phyloP scores from a whole-genome alignment of 2,329 filamentous ascomycete genomes.

The Fusarium sp. region DNA sequence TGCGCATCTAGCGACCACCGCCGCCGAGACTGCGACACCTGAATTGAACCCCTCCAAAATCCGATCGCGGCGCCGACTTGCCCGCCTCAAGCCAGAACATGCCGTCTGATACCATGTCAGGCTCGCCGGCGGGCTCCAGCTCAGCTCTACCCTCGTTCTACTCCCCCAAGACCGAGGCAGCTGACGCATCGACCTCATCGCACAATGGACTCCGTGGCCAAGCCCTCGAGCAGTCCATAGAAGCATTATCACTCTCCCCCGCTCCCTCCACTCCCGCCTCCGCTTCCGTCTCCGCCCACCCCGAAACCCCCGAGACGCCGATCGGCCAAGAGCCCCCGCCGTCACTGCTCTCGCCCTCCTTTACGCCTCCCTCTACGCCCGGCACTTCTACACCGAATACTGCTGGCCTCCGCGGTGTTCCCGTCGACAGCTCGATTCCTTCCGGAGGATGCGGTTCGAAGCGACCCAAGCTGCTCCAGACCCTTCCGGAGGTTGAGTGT shows the following conservation, averaged over 20 bases:
- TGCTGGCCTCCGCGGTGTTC: constrained; percentile 65
- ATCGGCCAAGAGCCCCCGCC: constrained; percentile 62
- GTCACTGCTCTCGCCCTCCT: constrained; percentile 89
- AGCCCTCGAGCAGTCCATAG: constrained; percentile 50
- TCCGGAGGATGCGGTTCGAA: constrained; percentile 74
- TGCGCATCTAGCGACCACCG: constrained; percentile 34
- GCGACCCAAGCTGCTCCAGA: constrained; percentile 79
- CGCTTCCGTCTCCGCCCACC: constrained; percentile 29
- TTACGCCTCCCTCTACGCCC: constrained; percentile 79
- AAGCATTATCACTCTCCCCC: constrained; percentile 57
- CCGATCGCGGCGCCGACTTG: constrained; percentile 44
- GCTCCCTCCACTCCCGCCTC: constrained; percentile 35
- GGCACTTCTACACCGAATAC: constrained; percentile 68
- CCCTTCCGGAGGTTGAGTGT: constrained; percentile 89
- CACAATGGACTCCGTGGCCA: constrained; percentile 29
- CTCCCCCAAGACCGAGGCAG: constrained; percentile 57
- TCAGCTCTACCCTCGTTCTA: constrained; percentile 63
- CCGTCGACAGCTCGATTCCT: constrained; percentile 72
- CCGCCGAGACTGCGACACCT: constrained; percentile 33
- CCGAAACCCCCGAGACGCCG: constrained; percentile 40
- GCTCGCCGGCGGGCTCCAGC: constrained; percentile 52
- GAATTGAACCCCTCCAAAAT: constrained; percentile 35
- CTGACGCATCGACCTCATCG: constrained; percentile 40
- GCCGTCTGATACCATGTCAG: constrained; percentile 50
- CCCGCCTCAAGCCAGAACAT: constrained; percentile 46